These are phyloP conservation scores for Neofusicoccum kwambonambiense DNA, from an alignment of 2,329 filamentous ascomycete species.

Conservation along the genomic window DNA sequence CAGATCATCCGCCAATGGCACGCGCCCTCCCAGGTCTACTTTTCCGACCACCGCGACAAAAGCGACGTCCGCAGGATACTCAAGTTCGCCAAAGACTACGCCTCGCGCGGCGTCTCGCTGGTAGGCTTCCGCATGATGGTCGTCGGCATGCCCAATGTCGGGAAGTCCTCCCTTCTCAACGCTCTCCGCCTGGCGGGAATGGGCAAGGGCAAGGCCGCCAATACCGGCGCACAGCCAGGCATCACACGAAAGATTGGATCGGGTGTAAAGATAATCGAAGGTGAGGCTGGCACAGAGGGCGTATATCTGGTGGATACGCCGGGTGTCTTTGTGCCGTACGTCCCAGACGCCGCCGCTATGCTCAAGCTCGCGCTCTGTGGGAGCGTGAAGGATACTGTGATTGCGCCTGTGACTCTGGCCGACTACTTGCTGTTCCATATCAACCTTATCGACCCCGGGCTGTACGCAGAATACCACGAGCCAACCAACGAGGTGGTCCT, in stretches of 20 bases:
- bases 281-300: conserved; percentile 29
- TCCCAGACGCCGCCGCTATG: conserved; percentile 83
- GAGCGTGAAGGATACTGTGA: conserved; percentile 84
- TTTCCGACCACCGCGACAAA: conserved; percentile 50
- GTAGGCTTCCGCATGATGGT: conserved; percentile 82
- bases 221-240: conserved; percentile 83
- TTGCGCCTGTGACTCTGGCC: conserved; percentile 73
- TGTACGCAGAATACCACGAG: conserved; percentile 62
- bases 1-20: conserved; percentile 56
- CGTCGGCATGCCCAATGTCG: conserved; percentile 97
- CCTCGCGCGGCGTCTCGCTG: conserved; percentile 54
- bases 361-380: conserved; percentile 90
- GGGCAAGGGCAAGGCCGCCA: conserved; percentile 67
- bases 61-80: conserved; percentile 49
- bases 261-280: conserved; percentile 75
- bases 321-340: conserved; percentile 91
- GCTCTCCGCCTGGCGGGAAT: conserved; percentile 71
- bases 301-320: conserved; percentile 91
- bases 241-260: conserved; percentile 82
- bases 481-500: conserved; percentile 83
- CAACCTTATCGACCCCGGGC: conserved; percentile 62
- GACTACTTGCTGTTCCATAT: conserved; percentile 88
- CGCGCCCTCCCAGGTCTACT: conserved; percentile 49
- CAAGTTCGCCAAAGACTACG: conserved; percentile 52
- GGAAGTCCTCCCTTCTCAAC: conserved; percentile 94